Conservation (phyloP, 176 grass and related monocot genomes). For the Carex pumila region DNA sequence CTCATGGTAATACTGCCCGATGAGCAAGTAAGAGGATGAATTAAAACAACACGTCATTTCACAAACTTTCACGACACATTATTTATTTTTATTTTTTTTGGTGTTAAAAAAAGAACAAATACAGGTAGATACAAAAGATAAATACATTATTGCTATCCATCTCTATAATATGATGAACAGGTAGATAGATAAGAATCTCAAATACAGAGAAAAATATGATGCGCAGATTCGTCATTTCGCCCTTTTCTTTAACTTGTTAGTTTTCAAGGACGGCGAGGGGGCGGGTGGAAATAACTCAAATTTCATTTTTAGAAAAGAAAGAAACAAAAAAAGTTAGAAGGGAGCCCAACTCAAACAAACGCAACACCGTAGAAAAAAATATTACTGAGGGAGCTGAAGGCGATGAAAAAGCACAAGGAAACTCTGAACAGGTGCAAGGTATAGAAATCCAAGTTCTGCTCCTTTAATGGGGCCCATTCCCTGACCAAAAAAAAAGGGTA, state of each 20-base stretch:
- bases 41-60: not conserved
- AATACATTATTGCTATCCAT: constrained; percentile 1
- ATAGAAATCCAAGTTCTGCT: constrained; percentile 77
- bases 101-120: not conserved
- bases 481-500: constrained; percentile 30
- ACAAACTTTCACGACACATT: not conserved
- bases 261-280: not conserved
- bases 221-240: not conserved
- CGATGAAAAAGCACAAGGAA: constrained; percentile 88
- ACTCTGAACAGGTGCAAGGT: constrained; percentile 75
- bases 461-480: constrained; percentile 60
- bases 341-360: not conserved
- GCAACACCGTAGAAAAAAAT: not conserved
- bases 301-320: not conserved
- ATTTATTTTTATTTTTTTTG: too few relatives aligned
- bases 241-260: not conserved
- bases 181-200: not conserved
- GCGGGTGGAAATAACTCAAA: not conserved
- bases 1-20: not conserved
- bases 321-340: not conserved
- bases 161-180: not conserved
- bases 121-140: not conserved
- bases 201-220: not conserved
- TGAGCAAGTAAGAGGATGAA: not conserved
- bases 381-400: constrained; percentile 65